Evolutionary conservation across 208 protist species (phyloP).

Genomic region (Wallacemonas rigidus): DNA sequence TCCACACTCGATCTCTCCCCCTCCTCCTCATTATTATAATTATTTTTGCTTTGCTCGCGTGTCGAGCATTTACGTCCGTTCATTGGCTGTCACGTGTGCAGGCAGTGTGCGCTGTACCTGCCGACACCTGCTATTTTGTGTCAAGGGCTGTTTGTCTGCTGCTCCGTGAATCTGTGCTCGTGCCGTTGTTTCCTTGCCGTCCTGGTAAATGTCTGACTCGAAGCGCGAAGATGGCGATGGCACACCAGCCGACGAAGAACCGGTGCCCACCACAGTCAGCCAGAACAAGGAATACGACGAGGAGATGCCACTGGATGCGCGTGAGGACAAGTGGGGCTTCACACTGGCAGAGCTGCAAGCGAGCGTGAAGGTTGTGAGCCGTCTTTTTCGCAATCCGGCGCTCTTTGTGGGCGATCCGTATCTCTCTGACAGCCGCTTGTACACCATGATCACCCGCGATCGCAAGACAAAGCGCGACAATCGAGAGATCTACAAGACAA

Average conservation of each 20-base stretch:
- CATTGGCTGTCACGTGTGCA: too few species aligned
- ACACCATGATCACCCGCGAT: constrained; percentile 91
- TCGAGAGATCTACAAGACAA: constrained; percentile 74
- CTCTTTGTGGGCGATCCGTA: constrained; percentile 85
- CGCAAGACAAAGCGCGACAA: constrained; percentile 78
- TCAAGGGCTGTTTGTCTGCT: not conserved
- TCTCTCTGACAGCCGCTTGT: constrained; percentile 83
- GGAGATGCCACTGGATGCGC: constrained; percentile 49
- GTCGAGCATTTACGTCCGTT: too few species aligned
- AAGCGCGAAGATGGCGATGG: constrained; percentile 7
- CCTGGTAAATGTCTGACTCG: not conserved
- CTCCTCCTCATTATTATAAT: too few species aligned
- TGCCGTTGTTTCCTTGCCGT: not conserved
- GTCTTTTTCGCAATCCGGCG: constrained; percentile 72
- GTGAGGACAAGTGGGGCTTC: constrained; percentile 86
- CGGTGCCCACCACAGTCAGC: not conserved
- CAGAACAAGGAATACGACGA: constrained; percentile 35
- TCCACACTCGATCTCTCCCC: too few species aligned
- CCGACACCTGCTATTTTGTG: too few species aligned
- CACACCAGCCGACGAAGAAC: constrained; percentile 17
- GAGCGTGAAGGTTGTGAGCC: constrained; percentile 78
- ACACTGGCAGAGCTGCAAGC: constrained; percentile 69
- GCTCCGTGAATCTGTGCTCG: not conserved
- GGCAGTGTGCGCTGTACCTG: too few species aligned
- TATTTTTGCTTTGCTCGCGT: too few species aligned